Evolutionary conservation across 768 basidiomycete genomes (phyloP), one percentile per base, ranked within the genome.

Genomic region (Calocybe cyanea): DNA sequence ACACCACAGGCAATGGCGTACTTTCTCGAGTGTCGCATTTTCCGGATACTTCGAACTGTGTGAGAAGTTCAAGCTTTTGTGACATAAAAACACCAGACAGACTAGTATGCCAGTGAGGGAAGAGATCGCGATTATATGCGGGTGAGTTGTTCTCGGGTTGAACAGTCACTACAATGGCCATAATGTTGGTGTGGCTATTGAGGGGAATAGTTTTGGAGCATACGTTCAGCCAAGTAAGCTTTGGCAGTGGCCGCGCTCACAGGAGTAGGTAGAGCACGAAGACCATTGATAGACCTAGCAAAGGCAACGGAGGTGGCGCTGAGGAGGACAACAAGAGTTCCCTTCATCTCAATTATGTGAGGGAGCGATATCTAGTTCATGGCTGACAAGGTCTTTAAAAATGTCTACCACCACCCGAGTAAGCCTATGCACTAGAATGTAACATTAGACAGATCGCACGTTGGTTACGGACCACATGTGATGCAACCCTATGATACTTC

Each of bases 21-120:
- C 76, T 76, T 56, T 78, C 75, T 34, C 77, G 62, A 3, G 77
- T 77, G 54, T 78, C 66, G 57, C 78, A 80, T 2, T 54, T 65
- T 20, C 78, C 77, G 1, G 70, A 72, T 50, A 78, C 75, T 77
- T 44, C n/a, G n/a, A n/a, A n/a, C n/a, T n/a, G n/a, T n/a, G n/a
- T n/a, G 10, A 41, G 21, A 7, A 33, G n/a, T 8, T 5, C 46
- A 10, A 25, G 34, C 24, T n/a, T 25, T 35, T 9, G 36, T 38
- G 23, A 15, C 19, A 17, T 31, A 13, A 14, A 36, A 21, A 20
- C 46, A 32, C 5, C 13, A 2, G 20, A 64, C 72, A 38, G 20
- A 77, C 75, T 71, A 31, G 56, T 75, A 43, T 72, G 68, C 77
- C 77, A 80, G 17, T 65, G 67, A 39, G 68, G 66, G 66, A 78